Base-by-base conservation (phyloP, 352 stramenopile species). In the Phytopythium cucurbitacearum region DNA sequence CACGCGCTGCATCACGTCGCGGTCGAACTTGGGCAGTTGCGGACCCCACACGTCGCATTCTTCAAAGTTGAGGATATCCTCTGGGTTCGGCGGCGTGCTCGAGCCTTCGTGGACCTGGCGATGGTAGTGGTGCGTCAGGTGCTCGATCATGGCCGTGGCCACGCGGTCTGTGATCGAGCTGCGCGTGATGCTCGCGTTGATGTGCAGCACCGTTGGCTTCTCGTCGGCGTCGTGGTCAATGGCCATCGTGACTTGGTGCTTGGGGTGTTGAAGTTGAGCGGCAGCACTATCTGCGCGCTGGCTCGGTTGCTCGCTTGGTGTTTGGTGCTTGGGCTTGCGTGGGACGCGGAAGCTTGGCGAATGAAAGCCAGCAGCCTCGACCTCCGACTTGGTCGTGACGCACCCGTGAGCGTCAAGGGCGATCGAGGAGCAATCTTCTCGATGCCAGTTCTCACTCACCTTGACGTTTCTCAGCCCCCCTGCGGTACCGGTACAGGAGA, bases 141-240 rank as follows among this genome's bases (percentile, higher is more conserved):
- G 77, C 41, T 86, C 65, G 34, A 88, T 54, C 68, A 91, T 84
- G 33, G 75, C 79, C 32, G 64, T 80, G 4, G 77, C 78, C 52
- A 91, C 77, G 15, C 73, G 73, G 10, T 80, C 73, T 12, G 80
- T 89, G 38, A 89, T 71, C 39, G 80, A 91, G 55, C 83, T 76
- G 34, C 70, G 71, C 52, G 80, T 83, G 66, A 91, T 81, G 63
- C 77, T 91, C 2, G 73, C 70, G 48, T 91, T 89, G 66, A 89
- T 83, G 65, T 91, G 80, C 48, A 91, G 56, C 15, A 91, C 68
- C n/a, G 71, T 89, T 45, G 86, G 78, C 58, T 89, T 86, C 64
- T 85, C 60, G 7, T 52, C 4, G n/a, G 48, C 40, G 48, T 54
- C 48, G 48, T 46, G 48, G 48, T 54, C 48, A 38, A 54, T 54